Conservation (phyloP, 352 stramenopile species). For the Globisporangium solare region DNA sequence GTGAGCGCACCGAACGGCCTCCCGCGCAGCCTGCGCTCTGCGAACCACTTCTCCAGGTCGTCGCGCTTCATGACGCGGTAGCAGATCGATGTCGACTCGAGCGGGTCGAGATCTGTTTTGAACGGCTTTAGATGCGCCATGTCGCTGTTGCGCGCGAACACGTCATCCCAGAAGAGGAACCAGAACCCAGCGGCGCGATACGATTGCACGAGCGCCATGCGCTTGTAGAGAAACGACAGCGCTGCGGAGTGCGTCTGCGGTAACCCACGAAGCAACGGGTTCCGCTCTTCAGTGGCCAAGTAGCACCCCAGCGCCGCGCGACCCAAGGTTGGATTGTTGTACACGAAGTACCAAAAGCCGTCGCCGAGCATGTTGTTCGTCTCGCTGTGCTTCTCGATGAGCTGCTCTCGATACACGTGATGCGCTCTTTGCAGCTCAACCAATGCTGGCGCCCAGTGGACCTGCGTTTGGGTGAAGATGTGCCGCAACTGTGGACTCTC, state of each 20-base stretch:
- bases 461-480: slow-evolving; percentile 21
- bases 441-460: slow-evolving; percentile 14
- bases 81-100: slow-evolving; percentile 21
- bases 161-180: slow-evolving; percentile 49
- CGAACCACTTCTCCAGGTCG: slow-evolving; percentile 26
- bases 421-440: slow-evolving; percentile 9
- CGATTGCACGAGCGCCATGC: slow-evolving; percentile 24
- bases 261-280: slow-evolving; percentile 17
- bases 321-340: slow-evolving; percentile 25
- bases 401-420: slow-evolving; percentile 20
- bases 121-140: slow-evolving; percentile 25
- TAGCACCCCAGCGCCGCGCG: slow-evolving; percentile 19
- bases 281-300: slow-evolving; percentile 22
- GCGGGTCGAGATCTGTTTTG: slow-evolving; percentile 21
- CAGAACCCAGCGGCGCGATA: slow-evolving; percentile 26
- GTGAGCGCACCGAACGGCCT: background rate
- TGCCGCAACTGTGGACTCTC: slow-evolving; percentile 15
- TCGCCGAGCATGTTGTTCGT: slow-evolving; percentile 29
- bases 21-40: background rate
- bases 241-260: slow-evolving; percentile 14
- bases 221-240: slow-evolving; percentile 33
- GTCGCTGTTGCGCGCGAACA: slow-evolving; percentile 30
- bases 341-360: slow-evolving; percentile 42
- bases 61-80: slow-evolving; percentile 28
- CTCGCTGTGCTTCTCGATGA: slow-evolving; percentile 15